Evolutionary conservation across 2,329 filamentous ascomycete genomes (phyloP).

Genomic region (Alternaria gaisen): DNA sequence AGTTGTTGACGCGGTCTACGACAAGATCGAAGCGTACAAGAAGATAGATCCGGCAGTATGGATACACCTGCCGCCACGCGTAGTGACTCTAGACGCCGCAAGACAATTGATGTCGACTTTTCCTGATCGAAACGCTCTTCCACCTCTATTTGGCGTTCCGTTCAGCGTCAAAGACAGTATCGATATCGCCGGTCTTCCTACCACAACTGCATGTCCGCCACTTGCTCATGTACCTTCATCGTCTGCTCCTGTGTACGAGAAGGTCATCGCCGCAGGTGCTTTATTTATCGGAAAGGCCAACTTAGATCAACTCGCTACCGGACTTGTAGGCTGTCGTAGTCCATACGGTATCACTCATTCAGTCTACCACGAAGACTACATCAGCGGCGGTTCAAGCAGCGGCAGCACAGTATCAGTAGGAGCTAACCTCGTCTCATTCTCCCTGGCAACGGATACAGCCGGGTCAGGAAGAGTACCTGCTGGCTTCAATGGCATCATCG

Average conservation of each 20-base stretch:
- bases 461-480: slow-evolving; percentile 64
- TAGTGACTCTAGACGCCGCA: slow-evolving; percentile 54
- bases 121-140: slow-evolving; percentile 50
- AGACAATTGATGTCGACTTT: slow-evolving; percentile 54
- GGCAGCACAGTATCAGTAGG: slow-evolving; percentile 65
- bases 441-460: slow-evolving; percentile 66
- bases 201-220: slow-evolving; percentile 61
- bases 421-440: slow-evolving; percentile 63
- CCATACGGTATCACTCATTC: slow-evolving; percentile 66
- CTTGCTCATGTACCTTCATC: slow-evolving; percentile 58
- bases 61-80: slow-evolving; percentile 56
- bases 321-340: slow-evolving; percentile 66
- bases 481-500: slow-evolving; percentile 65
- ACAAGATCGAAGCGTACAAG: slow-evolving; percentile 60
- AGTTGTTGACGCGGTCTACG: slow-evolving; percentile 56
- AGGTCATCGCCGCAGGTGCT: slow-evolving; percentile 61
- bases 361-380: slow-evolving; percentile 59
- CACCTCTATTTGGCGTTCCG: slow-evolving; percentile 64
- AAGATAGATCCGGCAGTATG: slow-evolving; percentile 60
- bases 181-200: slow-evolving; percentile 56
- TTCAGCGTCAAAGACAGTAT: slow-evolving; percentile 67
- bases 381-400: slow-evolving; percentile 66
- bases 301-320: slow-evolving; percentile 70
- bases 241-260: slow-evolving; percentile 62
- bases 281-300: slow-evolving; percentile 69